Evolutionary conservation across 495 filamentous ascomycete genomes (phyloP), one percentile per base, ranked within the genome.

Genomic region (Aspergillus bridgeri): DNA sequence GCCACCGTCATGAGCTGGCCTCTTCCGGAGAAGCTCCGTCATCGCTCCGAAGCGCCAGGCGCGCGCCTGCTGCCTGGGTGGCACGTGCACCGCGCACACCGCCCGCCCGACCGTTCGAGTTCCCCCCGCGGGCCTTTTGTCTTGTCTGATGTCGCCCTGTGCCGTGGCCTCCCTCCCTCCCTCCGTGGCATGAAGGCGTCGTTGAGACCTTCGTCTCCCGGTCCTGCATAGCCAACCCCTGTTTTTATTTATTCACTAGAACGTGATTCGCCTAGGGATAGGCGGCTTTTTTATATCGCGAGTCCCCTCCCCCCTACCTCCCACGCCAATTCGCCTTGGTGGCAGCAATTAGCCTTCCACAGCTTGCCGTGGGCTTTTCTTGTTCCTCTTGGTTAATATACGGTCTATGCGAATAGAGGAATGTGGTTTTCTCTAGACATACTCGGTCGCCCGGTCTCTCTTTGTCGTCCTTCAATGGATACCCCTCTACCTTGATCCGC

Each of bases 381-480:
- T 54, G 54, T 54, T 64, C 65, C 65, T 58, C 33, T 62, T 48
- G 57, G 52, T 63, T 58, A 49, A 19, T 55, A 45, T 50, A 54
- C 59, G 27, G 47, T 53, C 59, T 58, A 48, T 27, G 42, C 58
- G 25, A 24, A 55, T 61, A 69, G 69, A 73, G 72, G 76, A 77
- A 79, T 79, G 76, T 69, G 66, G 71, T 62, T 67, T 66, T 64
- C 70, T 74, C 61, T 67, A 60, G 58, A 58, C 63, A 62, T n/a
- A 60, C 42, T 69, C 58, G 61, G 62, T 73, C 65, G 60, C 51
- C 63, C 64, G 60, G 58, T 69, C 56, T 63, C 62, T 61, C 58
- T 64, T 58, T 58, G 18, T 60, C 61, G 58, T 60, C 65, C 60
- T 68, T 79, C 74, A 74, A 79, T 79, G 75, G 76, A 68, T 64